These are phyloP conservation scores for Fusarium oxysporum DNA, from an alignment of 2,329 filamentous ascomycete species.

Conservation along the genomic window DNA sequence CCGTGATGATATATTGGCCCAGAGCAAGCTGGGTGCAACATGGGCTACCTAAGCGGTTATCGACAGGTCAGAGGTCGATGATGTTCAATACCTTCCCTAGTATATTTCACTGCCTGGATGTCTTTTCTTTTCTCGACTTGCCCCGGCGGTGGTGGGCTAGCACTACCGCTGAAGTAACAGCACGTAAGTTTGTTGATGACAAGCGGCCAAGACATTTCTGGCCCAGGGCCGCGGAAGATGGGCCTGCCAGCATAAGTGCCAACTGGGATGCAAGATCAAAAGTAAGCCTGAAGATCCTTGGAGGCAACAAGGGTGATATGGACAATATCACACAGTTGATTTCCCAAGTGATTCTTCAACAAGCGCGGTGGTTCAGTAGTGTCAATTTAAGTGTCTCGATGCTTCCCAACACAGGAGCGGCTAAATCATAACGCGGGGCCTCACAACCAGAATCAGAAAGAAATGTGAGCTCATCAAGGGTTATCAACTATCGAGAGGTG, in stretches of 20 bases:
- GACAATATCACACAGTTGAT: background rate
- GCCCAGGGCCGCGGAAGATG: slow-evolving; percentile 18
- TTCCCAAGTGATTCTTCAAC: slow-evolving; percentile 9
- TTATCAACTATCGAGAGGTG: background rate
- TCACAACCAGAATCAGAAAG: background rate
- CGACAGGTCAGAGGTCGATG: slow-evolving; percentile 35
- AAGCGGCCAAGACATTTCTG: slow-evolving; percentile 33
- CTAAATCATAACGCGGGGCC: background rate
- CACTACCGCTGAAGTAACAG: slow-evolving; percentile 19
- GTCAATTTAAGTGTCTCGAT: slow-evolving; percentile 6
- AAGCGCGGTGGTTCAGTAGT: slow-evolving; percentile 1
- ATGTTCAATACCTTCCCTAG: slow-evolving; percentile 11
- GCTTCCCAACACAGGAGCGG: slow-evolving; percentile 15
- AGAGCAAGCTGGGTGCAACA: slow-evolving; percentile 35
- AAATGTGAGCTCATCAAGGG: background rate
- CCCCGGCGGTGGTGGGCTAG: slow-evolving; percentile 12
- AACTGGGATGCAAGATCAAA: slow-evolving; percentile 27
- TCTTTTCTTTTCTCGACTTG: slow-evolving; percentile 20
- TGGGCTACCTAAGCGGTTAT: slow-evolving; percentile 33
- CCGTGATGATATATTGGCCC: slow-evolving; percentile 39
- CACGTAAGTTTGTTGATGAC: slow-evolving; percentile 13
- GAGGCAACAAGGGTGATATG: slow-evolving; percentile 1
- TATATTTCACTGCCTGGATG: background rate
- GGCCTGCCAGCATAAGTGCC: slow-evolving; percentile 5
- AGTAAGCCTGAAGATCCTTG: slow-evolving; percentile 12